Base-by-base conservation (phyloP, 208 protist species). In the Willaertia magna region DNA sequence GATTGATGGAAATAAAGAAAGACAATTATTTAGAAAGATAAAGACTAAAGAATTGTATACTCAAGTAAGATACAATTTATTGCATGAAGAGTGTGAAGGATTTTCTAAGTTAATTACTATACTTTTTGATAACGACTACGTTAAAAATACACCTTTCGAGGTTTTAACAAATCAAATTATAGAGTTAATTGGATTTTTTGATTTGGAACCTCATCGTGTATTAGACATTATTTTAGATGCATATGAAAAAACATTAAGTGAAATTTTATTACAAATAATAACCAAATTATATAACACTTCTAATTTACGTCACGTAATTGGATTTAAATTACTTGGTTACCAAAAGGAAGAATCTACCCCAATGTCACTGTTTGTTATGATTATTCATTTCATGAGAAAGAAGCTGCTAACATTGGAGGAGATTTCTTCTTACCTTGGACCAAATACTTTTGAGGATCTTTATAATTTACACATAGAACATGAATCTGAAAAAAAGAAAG, bases 141-240 rank as follows among this genome's bases (percentile, higher is more conserved):
- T 51, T 12, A 12, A 6, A 51, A 46, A 22, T 34, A n/a, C 7
- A 18, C 16, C 48, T 4, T 26, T 83, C 11, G 46, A 55, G 43
- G 11, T 6, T 26, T 6, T 84, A 18, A 61, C 12, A 18, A 76
- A 79, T 16, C 12, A 51, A 87, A 47, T 74, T 4, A 4, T 86
- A 6, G 76, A 61, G 34, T 82, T 92, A 30, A 89, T 90, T 59
- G 92, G 91, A 40, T 88, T 88, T 61, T 94, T 94, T 39, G 89
- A 92, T 49, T 88, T 94, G 42, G 93, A 94, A 86, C 93, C 93
- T 30, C 93, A 94, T 87, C 87, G 93, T 39, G 92, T 94, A 42
- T 61, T 92, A 14, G 93, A 94, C 86, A 30, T 94, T 22, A 76
- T 94, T 14, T 87, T 94, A 22, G 89, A 94, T 43, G 12, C 83